Conservation (phyloP, 2,329 filamentous ascomycete species). For the Emmonsiellopsis sp. region DNA sequence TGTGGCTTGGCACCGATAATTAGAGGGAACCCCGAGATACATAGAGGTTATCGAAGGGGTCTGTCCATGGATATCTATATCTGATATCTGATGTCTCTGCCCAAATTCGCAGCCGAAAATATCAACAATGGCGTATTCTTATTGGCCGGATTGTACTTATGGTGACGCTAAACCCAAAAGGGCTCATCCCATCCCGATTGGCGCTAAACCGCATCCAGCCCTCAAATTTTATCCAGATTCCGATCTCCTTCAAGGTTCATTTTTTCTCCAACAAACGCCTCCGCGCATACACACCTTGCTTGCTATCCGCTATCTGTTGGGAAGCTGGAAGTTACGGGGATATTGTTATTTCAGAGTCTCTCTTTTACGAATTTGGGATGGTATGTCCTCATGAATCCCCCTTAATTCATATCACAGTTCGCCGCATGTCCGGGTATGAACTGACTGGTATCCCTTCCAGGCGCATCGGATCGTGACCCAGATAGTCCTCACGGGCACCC, state of each 20-base stretch:
- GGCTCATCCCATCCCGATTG: background rate
- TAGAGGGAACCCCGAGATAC: too few relatives aligned
- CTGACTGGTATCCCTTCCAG: slow-evolving; percentile 36
- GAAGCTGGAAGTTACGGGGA: background rate
- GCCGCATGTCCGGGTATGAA: background rate
- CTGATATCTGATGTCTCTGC: background rate
- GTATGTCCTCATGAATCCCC: background rate
- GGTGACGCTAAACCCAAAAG: slow-evolving; percentile 1
- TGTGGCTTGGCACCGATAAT: background rate
- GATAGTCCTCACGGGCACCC: slow-evolving; percentile 80
- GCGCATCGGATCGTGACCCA: slow-evolving; percentile 92
- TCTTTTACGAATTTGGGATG: background rate
- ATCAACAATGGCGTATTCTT: background rate
- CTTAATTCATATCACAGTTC: background rate
- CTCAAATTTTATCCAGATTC: slow-evolving; percentile 6
- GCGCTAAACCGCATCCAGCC: slow-evolving; percentile 8
- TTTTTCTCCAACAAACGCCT: background rate
- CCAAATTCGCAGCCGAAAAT: background rate
- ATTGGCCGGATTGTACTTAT: background rate
- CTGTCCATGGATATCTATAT: background rate
- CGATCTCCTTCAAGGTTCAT: slow-evolving; percentile 1
- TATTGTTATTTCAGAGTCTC: background rate
- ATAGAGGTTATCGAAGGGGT: too few relatives aligned
- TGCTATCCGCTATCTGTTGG: background rate
- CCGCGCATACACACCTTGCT: background rate